These are phyloP conservation scores for Cryptosporidium tyzzeri DNA, from an alignment of 169 alveolate genomes.

Conservation along the genomic window DNA sequence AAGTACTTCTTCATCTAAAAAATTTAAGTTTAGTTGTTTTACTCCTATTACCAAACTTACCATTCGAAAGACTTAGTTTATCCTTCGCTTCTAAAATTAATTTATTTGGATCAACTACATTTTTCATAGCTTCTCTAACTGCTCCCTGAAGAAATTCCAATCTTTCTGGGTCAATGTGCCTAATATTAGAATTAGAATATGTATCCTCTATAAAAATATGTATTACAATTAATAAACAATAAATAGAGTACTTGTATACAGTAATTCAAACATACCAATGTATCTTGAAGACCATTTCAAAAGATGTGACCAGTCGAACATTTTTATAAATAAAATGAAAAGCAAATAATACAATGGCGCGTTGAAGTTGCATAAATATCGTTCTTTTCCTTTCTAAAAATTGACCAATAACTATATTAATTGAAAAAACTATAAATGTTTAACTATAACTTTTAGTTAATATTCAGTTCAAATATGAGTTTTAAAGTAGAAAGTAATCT, in stretches of 20 bases:
- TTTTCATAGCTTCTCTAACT: constrained; percentile 72
- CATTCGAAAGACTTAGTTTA: neutral
- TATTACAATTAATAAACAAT: neutral
- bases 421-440: neutral
- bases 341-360: neutral
- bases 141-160: constrained; percentile 70
- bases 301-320: constrained; percentile 61
- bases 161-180: constrained; percentile 49
- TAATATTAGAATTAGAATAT: neutral
- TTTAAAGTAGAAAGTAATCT: neutral
- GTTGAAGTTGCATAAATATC: neutral
- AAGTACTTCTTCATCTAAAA: constrained; percentile 40
- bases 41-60: constrained; percentile 22
- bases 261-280: constrained; percentile 42
- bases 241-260: neutral
- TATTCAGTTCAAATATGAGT: neutral
- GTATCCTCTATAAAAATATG: constrained; percentile 5
- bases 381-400: neutral
- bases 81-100: constrained; percentile 26
- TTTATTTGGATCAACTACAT: constrained; percentile 60
- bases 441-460: neutral
- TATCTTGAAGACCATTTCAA: constrained; percentile 67
- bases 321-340: constrained; percentile 4
- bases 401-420: neutral
- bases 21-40: neutral